These are phyloP conservation scores for Sphagnurus paluster DNA, from an alignment of 1,284 basidiomycete species.

Conservation along the genomic window DNA sequence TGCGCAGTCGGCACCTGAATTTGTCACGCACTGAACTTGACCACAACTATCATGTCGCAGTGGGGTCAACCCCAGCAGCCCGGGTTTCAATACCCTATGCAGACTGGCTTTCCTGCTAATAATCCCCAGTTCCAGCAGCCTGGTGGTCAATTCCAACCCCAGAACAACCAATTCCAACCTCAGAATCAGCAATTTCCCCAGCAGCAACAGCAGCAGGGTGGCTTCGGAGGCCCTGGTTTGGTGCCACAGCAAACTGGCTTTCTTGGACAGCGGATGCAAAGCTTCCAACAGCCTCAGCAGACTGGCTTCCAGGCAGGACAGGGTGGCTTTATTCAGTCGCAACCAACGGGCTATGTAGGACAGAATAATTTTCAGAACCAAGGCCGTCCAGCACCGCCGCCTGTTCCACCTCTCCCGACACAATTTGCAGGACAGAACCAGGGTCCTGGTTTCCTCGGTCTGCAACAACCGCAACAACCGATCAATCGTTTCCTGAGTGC, in stretches of 20 bases:
- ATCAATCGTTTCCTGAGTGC: conserved; percentile 51
- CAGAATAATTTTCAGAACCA: conserved; percentile 47
- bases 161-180: conserved; percentile 41
- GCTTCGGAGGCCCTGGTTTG: conserved; percentile 24
- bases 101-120: conserved; percentile 46
- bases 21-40: conserved; percentile 21
- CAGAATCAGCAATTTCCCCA: conserved; percentile 32
- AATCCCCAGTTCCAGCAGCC: conserved; percentile 43
- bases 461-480: conserved; percentile 40
- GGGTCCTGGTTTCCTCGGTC: conserved; percentile 38
- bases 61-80: conserved; percentile 61
- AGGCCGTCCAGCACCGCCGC: conserved; percentile 47
- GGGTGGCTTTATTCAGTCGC: conserved; percentile 47
- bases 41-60: conserved; percentile 47
- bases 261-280: conserved; percentile 28
- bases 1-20: conserved; percentile 25
- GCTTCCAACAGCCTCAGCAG: conserved; percentile 44
- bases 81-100: conserved; percentile 51
- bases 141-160: conserved; percentile 33
- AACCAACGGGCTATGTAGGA: conserved; percentile 51
- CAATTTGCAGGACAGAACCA: conserved; percentile 59
- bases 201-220: conserved; percentile 29
- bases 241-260: conserved; percentile 45
- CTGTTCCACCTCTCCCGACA: conserved; percentile 58
- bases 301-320: conserved; percentile 44